A percentile compares a stretch with the other conserved stretches of the same genome.
Conservation (phyloP, 2,329 filamentous ascomycete species). For the Colletotrichum eremochloae region DNA sequence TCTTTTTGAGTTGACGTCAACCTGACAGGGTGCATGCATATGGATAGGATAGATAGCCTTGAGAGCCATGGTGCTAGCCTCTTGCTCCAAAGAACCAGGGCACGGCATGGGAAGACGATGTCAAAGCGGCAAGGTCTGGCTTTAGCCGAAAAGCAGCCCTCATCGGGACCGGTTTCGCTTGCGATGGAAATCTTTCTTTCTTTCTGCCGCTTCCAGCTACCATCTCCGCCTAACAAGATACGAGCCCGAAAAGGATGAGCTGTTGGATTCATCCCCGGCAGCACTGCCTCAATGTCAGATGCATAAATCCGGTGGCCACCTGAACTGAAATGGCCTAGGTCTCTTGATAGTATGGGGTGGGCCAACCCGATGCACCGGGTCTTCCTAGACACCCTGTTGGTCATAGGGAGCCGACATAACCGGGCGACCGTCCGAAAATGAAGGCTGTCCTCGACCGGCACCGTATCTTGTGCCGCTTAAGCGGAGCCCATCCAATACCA, state of each 20-base stretch:
- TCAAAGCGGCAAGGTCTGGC: slow-evolving; percentile 1
- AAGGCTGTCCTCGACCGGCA: slow-evolving; percentile 16
- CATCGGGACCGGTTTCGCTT: slow-evolving; percentile 13
- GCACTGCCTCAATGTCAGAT: slow-evolving; percentile 39
- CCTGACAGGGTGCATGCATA: slow-evolving; percentile 11
- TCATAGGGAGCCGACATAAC: slow-evolving; percentile 21
- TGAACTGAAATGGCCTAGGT: slow-evolving; percentile 12
- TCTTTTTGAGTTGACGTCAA: slow-evolving; percentile 19
- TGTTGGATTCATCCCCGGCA: slow-evolving; percentile 1
- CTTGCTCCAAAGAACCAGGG: too few relatives aligned
- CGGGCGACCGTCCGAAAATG: slow-evolving; percentile 24
- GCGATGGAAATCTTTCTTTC: neutral
- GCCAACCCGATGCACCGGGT: slow-evolving; percentile 21
- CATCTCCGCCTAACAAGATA: slow-evolving; percentile 8
- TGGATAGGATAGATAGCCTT: neutral
- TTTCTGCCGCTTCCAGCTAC: slow-evolving; percentile 5
- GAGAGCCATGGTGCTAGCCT: neutral
- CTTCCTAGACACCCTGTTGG: slow-evolving; percentile 9
- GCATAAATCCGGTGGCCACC: slow-evolving; percentile 31
- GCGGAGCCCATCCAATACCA: slow-evolving; percentile 13
- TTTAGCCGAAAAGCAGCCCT: slow-evolving; percentile 19
- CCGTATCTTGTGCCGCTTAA: slow-evolving; percentile 31
- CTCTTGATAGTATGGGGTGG: slow-evolving; percentile 9
- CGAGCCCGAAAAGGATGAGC: neutral
- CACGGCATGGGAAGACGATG: too few relatives aligned